These are phyloP conservation scores for Phaseolus lunatus DNA, from an alignment of 306 rosid genomes.

Conservation along the genomic window DNA sequence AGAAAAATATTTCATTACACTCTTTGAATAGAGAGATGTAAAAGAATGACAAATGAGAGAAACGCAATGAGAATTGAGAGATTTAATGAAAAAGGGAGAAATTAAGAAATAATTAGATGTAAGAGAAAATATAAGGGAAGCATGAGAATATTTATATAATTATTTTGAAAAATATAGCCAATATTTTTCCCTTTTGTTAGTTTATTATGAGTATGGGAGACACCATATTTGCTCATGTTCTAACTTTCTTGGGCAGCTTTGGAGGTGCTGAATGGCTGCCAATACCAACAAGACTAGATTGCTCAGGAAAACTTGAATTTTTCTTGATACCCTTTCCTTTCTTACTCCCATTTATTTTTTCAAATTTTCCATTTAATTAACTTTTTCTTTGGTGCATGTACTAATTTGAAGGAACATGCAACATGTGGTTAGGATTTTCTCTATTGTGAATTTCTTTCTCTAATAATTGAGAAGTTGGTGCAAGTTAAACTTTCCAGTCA, in stretches of 20 bases:
- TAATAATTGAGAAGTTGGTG: neutral
- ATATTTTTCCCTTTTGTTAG: neutral
- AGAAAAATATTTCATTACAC: no score
- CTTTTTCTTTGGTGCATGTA: neutral
- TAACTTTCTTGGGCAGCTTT: neutral
- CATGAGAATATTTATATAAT: neutral
- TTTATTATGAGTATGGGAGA: neutral
- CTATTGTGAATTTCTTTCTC: neutral
- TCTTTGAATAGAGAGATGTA: no score
- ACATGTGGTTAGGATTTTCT: neutral
- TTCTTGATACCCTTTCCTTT: conserved; percentile 2
- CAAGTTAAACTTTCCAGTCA: neutral
- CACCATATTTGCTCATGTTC: neutral
- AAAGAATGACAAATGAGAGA: neutral
- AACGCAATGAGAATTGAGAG: neutral
- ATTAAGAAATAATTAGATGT: neutral
- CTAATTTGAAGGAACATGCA: neutral
- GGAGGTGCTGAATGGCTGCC: conserved; percentile 1
- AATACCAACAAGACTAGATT: neutral
- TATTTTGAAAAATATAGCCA: neutral
- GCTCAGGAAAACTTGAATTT: neutral
- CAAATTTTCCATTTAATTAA: neutral
- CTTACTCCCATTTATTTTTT: neutral
- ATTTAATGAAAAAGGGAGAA: neutral
- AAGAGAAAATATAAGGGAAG: neutral